Base-by-base conservation (phyloP, 257 asterid species). In the Mentha longifolia region DNA sequence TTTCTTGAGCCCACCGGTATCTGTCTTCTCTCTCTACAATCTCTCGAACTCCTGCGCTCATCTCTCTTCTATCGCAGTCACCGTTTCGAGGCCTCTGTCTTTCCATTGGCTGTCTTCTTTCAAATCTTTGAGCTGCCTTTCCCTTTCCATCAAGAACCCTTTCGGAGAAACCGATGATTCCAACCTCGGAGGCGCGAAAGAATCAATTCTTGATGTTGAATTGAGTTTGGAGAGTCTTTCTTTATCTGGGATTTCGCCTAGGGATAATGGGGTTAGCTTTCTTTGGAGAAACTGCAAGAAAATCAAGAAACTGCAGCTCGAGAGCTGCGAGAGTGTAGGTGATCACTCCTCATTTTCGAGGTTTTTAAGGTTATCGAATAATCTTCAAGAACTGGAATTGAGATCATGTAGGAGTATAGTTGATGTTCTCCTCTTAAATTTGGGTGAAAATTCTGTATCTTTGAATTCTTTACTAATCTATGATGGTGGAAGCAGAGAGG, bases 401-500 rank as follows among this genome's bases (percentile, higher is more conserved):
- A 80, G 92, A 79, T 75, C 81, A 15, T 88, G 92, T 49, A 80
- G 98, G 65, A 66, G 82, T 31, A 78, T 86, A 71, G 80, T 77
- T 50, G 89, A 84, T 72, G 76, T 85, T 6, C 84, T 92, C 15
- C 31, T 90, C 63, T 41, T 85, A 25, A 85, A 74, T 51, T 75
- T 92, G 30, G 76, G 85, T 9, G 89, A 84, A 16, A 61, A 47
- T 52, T 84, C 70, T 41, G 71, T 60, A 70, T 78, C 88, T 71
- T 73, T 92, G 19, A 77, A 70, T 25, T 85, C 92, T 20, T 43
- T 92, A 17, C 39, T 83, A 76, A 58, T 92, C 22, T 82, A 92
- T 67, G 97, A 92, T 73, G 97, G 98, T 20, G 92, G 93, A 3
- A 81, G 86, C 59, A 85, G 77, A 52, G 88, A 85, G 49, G 84